A percentile compares a stretch with the other conserved stretches of the same genome.
Conservation (phyloP, 805 yeast genomes). For the Wickerhamomyces bovis region DNA sequence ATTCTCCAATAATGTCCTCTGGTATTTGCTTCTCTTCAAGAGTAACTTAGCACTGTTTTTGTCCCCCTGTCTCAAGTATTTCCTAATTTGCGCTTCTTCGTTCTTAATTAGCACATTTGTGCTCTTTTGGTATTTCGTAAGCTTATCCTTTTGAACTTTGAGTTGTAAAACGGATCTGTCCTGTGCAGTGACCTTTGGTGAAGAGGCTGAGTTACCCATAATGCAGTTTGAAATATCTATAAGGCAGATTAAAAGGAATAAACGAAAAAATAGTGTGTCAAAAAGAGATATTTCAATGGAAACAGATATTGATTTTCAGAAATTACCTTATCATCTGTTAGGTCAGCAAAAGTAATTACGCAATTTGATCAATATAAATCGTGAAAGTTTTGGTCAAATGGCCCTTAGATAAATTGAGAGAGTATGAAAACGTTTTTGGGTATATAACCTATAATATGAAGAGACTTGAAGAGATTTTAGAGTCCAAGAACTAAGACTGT, state of each 20-base stretch:
- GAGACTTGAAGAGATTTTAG: too few species aligned
- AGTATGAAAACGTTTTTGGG: too few species aligned
- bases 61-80: slow-evolving; percentile 22
- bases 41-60: slow-evolving; percentile 58
- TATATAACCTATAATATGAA: too few species aligned
- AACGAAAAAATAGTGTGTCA: too few species aligned
- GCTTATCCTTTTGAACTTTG: slow-evolving; percentile 81
- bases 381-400: too few species aligned
- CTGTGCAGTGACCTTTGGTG: slow-evolving; percentile 61
- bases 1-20: slow-evolving; percentile 60
- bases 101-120: slow-evolving; percentile 50
- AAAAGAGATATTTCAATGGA: too few species aligned
- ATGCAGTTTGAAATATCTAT: neutral
- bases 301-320: neutral
- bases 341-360: too few species aligned
- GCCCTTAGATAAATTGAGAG: too few species aligned
- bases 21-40: slow-evolving; percentile 74
- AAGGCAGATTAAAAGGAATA: too few species aligned
- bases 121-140: slow-evolving; percentile 57
- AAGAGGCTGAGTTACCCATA: slow-evolving; percentile 22
- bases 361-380: too few species aligned
- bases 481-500: too few species aligned
- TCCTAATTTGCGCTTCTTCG: slow-evolving; percentile 41
- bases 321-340: neutral
- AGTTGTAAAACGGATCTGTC: slow-evolving; percentile 84